Base-by-base conservation (phyloP, 73 alveolate species). In the Blepharisma stoltei region DNA sequence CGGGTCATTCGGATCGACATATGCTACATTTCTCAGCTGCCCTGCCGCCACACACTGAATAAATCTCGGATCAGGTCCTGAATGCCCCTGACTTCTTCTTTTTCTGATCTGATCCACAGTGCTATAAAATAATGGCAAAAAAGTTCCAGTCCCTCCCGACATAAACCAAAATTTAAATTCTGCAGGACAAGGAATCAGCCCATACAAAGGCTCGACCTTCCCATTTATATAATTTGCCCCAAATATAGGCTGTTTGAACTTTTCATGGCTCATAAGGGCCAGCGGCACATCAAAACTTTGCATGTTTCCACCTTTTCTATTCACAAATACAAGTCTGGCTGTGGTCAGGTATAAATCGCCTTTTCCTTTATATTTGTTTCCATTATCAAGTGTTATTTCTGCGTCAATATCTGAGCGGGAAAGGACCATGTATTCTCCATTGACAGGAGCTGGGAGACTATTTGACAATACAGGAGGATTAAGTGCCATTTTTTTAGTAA, bases 1-100 rank as follows among this genome's bases (percentile, higher is more conserved):
- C 5, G 99, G 99, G 81, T 97, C 99, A 86, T 86, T 93, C 7
- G 99, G 99, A 82, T 97, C 99, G 65, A 94, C 90, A 84, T 88
- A 95, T 6, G 99, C 99, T 11, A 81, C 85, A 54, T 92, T 84
- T 27, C 68, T 38, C 6, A 68, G 66, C 1, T 84, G 71, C 37
- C 83, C 77, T 60, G 66, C 75, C 67, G 83, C 86, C 54, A 85
- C 83, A 23, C 86, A 65, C 73, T 90, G 81, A 38, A 84, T 81
- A 52, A 81, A 78, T 21, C 86, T 49, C 46, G 84, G 92, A 48
- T 90, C 94, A 7, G 87, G 91, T 27, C 85, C 83, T 6, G 50
- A 23, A 52, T 50, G 21, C 7, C 84, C 84, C 7, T 69, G 44
- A 27, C 44, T 20, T 60, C 78, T 54, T 6, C 76, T 45, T 48